Base-by-base conservation (phyloP, 1,284 basidiomycete genomes). In the Austroboletus rostrupii region DNA sequence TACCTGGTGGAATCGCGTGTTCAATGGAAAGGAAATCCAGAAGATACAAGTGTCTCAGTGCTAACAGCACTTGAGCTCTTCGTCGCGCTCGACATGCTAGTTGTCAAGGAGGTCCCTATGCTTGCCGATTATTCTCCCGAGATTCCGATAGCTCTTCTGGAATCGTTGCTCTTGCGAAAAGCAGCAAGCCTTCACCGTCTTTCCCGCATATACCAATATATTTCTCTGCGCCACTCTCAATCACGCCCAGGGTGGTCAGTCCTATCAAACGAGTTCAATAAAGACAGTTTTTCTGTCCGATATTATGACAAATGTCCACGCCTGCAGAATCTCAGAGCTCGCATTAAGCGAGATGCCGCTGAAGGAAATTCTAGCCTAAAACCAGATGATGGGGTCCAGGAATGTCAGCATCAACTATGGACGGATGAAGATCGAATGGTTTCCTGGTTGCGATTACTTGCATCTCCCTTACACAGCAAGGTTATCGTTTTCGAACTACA, bases 381-480 rank as follows among this genome's bases (percentile, higher is more conserved):
- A 26, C 23, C 6, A 8, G 14, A 33, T n/a, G 16, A 3, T 33
- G 23, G 23, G 23, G 23, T 26, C 5, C 23, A 26, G 23, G 23
- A 26, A 26, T 7, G 23, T 26, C 23, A 26, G 23, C 8, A 26
- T 5, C 28, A 60, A 61, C 36, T 53, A 48, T 16, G 68, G 58
- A 26, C 49, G 73, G 29, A 56, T 50, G 8, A 68, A 64, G 53
- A 62, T 60, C 28, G 57, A 70, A 3, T 73, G 66, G 55, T 68
- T 65, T 26, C 19, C 19, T 16, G n/a, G 13, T 43, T 31, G 7
- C 32, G 9, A 16, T 11, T 50, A 12, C 39, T 23, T 3, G 3
- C 28, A 16, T 28, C 1, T 11, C n/a, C 32, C 1, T 20, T 43
- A 4, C 31, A 47, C 3, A 12, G 19, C 16, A 56, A 56, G 3